These are phyloP conservation scores for Glycine tomentella DNA, from an alignment of 306 rosid genomes.

Conservation along the genomic window DNA sequence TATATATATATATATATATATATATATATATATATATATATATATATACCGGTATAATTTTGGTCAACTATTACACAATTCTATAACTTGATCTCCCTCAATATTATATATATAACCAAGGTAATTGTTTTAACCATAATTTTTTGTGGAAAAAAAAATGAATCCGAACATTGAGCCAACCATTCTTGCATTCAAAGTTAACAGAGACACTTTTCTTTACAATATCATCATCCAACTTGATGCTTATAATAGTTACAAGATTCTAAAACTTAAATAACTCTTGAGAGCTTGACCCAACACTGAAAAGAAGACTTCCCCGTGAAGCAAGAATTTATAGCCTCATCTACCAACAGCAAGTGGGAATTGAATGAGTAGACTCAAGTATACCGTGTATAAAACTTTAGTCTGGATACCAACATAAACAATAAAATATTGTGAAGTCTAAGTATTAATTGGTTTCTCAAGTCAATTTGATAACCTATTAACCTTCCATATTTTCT, in stretches of 20 bases:
- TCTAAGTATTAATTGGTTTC: background rate
- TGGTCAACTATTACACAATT: no score
- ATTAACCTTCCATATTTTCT: no score
- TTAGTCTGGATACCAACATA: background rate
- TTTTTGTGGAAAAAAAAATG: background rate
- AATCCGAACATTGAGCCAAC: background rate
- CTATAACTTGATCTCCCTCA: no score
- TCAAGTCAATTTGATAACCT: conserved; percentile 13
- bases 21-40: no score
- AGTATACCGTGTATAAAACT: conserved; percentile 19
- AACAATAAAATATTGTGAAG: background rate
- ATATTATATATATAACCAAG: no score
- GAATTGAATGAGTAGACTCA: conserved; percentile 12
- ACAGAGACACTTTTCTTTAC: background rate
- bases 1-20: no score
- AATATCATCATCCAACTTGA: background rate
- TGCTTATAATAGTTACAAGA: background rate
- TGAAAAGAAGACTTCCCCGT: conserved; percentile 23
- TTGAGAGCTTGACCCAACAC: conserved; percentile 8
- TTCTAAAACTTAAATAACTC: conserved; percentile 2
- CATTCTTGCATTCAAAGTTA: conserved; percentile 30
- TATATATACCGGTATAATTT: no score
- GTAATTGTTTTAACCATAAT: conserved; percentile 2
- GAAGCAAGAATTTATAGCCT: conserved; percentile 8
- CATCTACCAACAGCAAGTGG: conserved; percentile 8